Percentiles rank a stretch among this genome's conserved stretches.
Evolutionary conservation across 2,329 filamentous ascomycete genomes (phyloP).

Genomic region (Paracoccidioides lutzii): DNA sequence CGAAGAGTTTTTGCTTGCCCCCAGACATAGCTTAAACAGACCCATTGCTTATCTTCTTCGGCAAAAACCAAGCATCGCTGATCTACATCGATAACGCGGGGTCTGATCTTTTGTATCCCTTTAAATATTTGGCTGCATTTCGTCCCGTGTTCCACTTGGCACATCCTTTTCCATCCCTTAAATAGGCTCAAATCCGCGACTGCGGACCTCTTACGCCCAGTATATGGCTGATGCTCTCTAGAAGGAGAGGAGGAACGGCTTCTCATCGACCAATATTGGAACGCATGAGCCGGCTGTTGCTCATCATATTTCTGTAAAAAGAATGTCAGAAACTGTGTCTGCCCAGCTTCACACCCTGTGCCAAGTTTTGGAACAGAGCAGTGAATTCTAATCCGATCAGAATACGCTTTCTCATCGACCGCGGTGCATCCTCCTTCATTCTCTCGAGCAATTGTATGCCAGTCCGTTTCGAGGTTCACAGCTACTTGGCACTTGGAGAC

Average conservation of each 20-base stretch:
- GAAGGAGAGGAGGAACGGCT: neutral
- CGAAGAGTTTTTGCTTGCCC: slow-evolving; percentile 4
- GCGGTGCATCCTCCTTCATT: neutral
- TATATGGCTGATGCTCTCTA: neutral
- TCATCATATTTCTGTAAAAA: neutral
- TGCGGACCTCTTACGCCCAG: neutral
- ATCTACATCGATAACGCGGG: slow-evolving; percentile 6
- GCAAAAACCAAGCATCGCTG: slow-evolving; percentile 3
- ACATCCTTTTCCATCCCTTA: slow-evolving; percentile 5
- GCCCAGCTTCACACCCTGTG: neutral
- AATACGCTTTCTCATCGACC: slow-evolving; percentile 4
- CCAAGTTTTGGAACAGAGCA: neutral
- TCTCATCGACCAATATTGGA: neutral
- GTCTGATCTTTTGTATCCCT: neutral
- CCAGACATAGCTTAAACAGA: slow-evolving; percentile 8
- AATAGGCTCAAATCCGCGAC: slow-evolving; percentile 1
- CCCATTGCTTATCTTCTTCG: slow-evolving; percentile 3
- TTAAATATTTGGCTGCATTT: neutral
- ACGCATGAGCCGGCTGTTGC: neutral
- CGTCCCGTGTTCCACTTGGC: slow-evolving; percentile 1
- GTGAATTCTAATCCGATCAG: slow-evolving; percentile 3
- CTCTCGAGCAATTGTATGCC: neutral
- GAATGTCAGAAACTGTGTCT: neutral
- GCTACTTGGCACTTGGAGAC: neutral
- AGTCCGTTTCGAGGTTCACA: neutral